Base-by-base conservation (phyloP, 1,139 yeast genomes). In the Chernovozyma sophiae-reginae region DNA sequence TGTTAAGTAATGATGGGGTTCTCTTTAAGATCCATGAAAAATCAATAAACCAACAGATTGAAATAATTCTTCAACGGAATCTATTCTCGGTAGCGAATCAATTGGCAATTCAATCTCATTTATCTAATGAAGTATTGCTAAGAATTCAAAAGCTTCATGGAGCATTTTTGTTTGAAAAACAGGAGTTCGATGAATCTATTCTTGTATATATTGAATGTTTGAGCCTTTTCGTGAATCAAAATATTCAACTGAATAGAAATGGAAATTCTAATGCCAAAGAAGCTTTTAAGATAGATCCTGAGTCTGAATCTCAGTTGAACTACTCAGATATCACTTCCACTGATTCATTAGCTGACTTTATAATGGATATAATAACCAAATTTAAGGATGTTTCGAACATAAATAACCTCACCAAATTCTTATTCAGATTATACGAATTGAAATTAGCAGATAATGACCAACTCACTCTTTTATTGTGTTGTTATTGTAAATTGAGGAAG, bases 301-400 rank as follows among this genome's bases (percentile, higher is more conserved):
- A 12, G 34, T 22, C 13, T 14, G 11, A 4, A 14, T 11, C 16
- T 4, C 23, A 4, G 35, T 14, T n/a, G 35, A 31, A 30, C n/a
- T n/a, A n/a, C n/a, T 7, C 23, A 7, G 23, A 20, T 10, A 6
- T 10, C 10, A 20, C 6, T 20, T 20, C 23, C 8, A 25, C 31
- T 15, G 33, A 37, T 36, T 8, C 13, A 13, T 26, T 31, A 14
- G 67, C 66, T 31, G 75, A 77, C 25, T 82, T 81, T 44, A 79
- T 89, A 4, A 84, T 90, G 60, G 84, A 80, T 44, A 77, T 89
- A 4, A 86, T 92, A 25, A 77, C 89, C 22, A 83, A 83, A 49
- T 89, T 83, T 56, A 86, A 86, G 45, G 95, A 89, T 43, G 80
- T 89, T n/a, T 82, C 86, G 13, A 85, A 85, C 45, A 81, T 86